Conservation (phyloP, 768 basidiomycete species). For the Boletus pseudopeckii region DNA sequence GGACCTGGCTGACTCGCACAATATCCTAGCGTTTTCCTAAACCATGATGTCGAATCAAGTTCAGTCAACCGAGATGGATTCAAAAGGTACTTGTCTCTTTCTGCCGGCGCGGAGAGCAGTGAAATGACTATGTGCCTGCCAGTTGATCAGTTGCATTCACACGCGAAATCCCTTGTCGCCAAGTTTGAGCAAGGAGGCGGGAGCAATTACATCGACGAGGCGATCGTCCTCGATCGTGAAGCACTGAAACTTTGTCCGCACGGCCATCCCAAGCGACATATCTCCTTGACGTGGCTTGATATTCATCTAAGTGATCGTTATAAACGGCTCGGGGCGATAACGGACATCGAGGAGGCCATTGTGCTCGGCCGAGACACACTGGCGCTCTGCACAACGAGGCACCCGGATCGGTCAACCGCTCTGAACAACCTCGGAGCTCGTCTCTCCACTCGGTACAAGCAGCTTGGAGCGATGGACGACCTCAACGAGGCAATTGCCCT, state of each 20-base stretch:
- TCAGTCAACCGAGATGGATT: neutral
- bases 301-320: neutral
- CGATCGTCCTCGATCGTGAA: neutral
- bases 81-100: neutral
- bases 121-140: neutral
- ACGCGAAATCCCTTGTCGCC: neutral
- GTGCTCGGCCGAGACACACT: neutral
- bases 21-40: neutral
- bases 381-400: neutral
- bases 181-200: neutral
- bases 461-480: neutral
- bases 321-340: neutral
- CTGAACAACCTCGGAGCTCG: neutral
- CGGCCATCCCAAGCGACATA: neutral
- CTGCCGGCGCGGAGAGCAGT: neutral
- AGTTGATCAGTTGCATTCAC: neutral
- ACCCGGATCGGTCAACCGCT: neutral
- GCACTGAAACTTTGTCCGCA: neutral
- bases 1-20: neutral
- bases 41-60: neutral
- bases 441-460: neutral
- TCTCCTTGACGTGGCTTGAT: neutral
- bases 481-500: neutral
- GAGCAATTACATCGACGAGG: neutral
- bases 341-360: neutral